Base-by-base conservation (phyloP, 305 asterid genomes). In the Fraxinus baroniana region DNA sequence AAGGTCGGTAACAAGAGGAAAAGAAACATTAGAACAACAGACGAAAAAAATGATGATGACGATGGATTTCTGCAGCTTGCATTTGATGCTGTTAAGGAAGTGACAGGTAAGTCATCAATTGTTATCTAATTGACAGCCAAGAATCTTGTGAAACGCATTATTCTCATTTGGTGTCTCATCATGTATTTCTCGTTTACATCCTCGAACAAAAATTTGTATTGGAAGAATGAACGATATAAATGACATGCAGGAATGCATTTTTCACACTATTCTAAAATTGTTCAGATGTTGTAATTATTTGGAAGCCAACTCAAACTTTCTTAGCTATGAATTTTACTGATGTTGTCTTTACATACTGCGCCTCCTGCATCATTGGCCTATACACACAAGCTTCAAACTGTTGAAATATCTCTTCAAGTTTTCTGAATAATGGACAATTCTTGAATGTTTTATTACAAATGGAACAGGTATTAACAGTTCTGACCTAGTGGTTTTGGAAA, bases 401-500 rank as follows among this genome's bases (percentile, higher is more conserved):
- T 74, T 64, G 66, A 57, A 52, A 28, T 46, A 2, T 52, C 8
- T 49, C 41, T 75, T 70, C 17, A 30, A 12, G 15, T 68, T 80
- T 62, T 46, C 24, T 64, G 78, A 55, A 26, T 78, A 36, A 32
- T 74, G 35, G 28, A 3, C 5, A 60, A 32, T 66, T 66, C 30
- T 74, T 76, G 78, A 81, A 18, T 83, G 57, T 79, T 86, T 79
- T 83, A 55, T 83, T 79, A 77, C 79, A 74, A 75, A 70, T 87
- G 90, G 73, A 84, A 78, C 89, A 91, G 93, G 89, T 62, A 83
- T 88, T 24, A 83, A 78, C 73, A 85, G 80, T 70, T 77, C 88
- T 71, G 86, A 85, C 72, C 84, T 93, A 49, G 81, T 5, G 85
- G 86, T 91, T 82, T 76, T 93, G 89, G 94, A 87, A 87, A 80